Evolutionary conservation across 2,329 filamentous ascomycete genomes (phyloP), one percentile per base, ranked within the genome.

Genomic region (Ilyonectria destructans): DNA sequence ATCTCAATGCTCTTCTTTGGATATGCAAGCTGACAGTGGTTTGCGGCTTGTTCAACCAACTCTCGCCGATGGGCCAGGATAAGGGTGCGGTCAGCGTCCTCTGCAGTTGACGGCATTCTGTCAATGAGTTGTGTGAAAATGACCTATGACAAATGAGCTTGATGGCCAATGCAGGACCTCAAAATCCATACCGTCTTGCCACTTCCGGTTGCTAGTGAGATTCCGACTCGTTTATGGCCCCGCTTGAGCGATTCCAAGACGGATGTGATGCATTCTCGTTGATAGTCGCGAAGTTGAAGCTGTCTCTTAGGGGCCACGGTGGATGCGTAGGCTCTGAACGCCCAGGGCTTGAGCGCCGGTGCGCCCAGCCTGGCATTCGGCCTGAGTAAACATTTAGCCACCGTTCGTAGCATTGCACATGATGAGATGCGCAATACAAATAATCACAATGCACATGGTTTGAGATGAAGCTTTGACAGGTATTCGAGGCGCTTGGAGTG

Each of bases 101-200:
- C 83, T 12, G 84, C 85, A 40, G 71, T 68, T 6, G 91, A 82
- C 59, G 85, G 80, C 58, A 98, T 86, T 65, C 93, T 92, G 75
- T 93, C 90, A 69, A 99, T 97, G 52, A 99, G 87, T 79, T 97
- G 95, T 13, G 96, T 98, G 83, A 99, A 99, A 75, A 99, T 95
- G 78, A 99, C 91, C 92, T 94, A 72, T 17, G 23, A 43, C 8
- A 26, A 23, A 13, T 68, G 23, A 77, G 69, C 70, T 64, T 62
- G n/a, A 51, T 49, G 23, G 40, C 17, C 12, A n/a, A 10, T 35
- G n/a, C 26, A 29, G 26, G 4, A 8, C 23, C 23, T 6, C 35
- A 48, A n/a, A 33, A 49, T 35, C 75, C 86, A 68, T 81, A 93
- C 94, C 8, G 95, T 98, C 80, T 98, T 98, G 6, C 95, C 95